Evolutionary conservation across 23 red algal genomes (phyloP), one percentile per base, ranked within the genome.

Genomic region (Gracilariopsis chorda): DNA sequence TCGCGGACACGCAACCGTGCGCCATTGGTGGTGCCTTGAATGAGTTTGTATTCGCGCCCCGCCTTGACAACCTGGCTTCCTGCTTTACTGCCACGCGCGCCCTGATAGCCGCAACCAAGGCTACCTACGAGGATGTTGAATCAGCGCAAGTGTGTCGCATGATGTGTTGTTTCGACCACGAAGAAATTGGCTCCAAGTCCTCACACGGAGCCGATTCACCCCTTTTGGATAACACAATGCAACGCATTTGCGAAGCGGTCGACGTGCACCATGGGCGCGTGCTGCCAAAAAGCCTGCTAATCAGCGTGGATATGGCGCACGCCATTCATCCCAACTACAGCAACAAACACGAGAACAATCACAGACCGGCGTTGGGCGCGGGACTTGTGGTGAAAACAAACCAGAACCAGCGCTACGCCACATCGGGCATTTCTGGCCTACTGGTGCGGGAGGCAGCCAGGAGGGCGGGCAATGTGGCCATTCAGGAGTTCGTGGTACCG

Each of bases 331-430:
- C 94, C 7, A 96, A 96, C 46, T 96, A 96, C 68, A 51, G 58
- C 20, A 61, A 24, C 48, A 88, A 88, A 51, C 94, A 96, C 69
- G 94, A 96, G 83, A 76, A 40, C 29, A 67, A 82, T 4, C 88
- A 96, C 62, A 80, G 88, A 4, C 94, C 94, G 11, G 48, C 16
- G 20, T 43, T 96, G 10, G 90, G 90, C 24, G 16, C 30, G 10
- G 94, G 94, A 21, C 42, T 92, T 29, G 94, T 96, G 8, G 55
- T 96, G 45, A 96, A 96, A 65, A 88, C 89, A 20, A 96, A 96
- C 89, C 78, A 76, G 23, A 96, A 96, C 73, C 94, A 96, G 82
- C 89, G 94, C 17, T 96, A 96, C 69, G 94, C 94, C 0, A 96
- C 94, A 13, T 59, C 57, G 0, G 94, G 78, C 23, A 48, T 68